Percentiles rank a stretch among this genome's conserved stretches.
phyloP scores from a whole-genome alignment of 1,284 basidiomycete species.

The Pisolithus thermaeus region DNA sequence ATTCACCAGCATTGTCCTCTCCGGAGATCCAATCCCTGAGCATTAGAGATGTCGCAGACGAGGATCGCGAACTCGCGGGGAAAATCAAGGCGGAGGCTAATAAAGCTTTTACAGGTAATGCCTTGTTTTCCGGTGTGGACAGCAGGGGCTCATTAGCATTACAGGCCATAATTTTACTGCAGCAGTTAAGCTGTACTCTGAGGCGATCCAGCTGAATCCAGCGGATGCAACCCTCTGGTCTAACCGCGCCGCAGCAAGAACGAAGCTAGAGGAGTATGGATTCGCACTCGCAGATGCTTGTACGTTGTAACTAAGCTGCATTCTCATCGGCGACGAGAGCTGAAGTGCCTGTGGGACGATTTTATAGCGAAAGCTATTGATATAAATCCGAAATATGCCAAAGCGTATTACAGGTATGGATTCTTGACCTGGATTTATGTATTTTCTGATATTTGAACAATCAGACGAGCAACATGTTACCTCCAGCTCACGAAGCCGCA shows the following conservation, averaged over 20 bases:
- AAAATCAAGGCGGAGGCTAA: constrained; percentile 81
- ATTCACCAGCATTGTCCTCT: constrained; percentile 50
- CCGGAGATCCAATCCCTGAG: constrained; percentile 48
- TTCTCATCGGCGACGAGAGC: constrained; percentile 5
- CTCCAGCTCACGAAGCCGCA: constrained; percentile 87
- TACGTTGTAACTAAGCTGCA: constrained; percentile 32
- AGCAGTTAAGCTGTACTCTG: constrained; percentile 70
- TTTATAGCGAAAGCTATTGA: constrained; percentile 76
- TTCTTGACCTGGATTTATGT: not conserved
- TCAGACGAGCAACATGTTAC: constrained; percentile 85
- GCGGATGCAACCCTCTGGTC: constrained; percentile 73
- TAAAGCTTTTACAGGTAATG: constrained; percentile 74
- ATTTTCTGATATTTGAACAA: constrained; percentile 2
- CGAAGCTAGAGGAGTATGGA: constrained; percentile 79
- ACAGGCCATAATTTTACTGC: constrained; percentile 53
- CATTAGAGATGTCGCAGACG: constrained; percentile 57
- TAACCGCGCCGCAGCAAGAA: constrained; percentile 73
- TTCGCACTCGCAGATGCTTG: constrained; percentile 76
- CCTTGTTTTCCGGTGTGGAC: constrained; percentile 3
- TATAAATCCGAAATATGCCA: constrained; percentile 86
- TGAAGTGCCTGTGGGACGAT: constrained; percentile 9
- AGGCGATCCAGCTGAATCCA: constrained; percentile 78
- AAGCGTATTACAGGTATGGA: constrained; percentile 78
- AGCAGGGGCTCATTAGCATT: constrained; percentile 3
- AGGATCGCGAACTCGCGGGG: constrained; percentile 62